Evolutionary conservation across 768 basidiomycete species (phyloP).

Genomic region (Tephrocybe sp.): DNA sequence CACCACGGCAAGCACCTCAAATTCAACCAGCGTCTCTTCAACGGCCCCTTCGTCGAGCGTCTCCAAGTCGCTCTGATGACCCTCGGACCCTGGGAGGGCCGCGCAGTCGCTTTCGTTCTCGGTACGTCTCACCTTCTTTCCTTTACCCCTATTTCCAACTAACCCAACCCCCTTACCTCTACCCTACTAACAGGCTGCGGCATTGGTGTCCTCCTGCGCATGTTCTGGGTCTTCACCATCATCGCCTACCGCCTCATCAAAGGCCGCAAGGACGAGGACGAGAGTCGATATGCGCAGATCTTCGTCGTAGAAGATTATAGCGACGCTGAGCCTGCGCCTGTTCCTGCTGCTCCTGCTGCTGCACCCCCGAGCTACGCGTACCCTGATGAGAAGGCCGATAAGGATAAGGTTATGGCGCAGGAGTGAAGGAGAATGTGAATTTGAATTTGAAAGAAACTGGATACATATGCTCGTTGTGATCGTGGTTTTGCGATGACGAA

Average conservation of each 20-base stretch:
- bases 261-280: conserved; percentile 41
- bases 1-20: conserved; percentile 22
- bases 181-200: conserved; percentile 63
- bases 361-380: conserved; percentile 58
- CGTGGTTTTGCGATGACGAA: no score
- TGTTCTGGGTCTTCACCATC: conserved; percentile 74
- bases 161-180: neutral
- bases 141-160: neutral
- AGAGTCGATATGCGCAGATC: conserved; percentile 37
- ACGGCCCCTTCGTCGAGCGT: conserved; percentile 53
- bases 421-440: no score
- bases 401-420: conserved; percentile 20
- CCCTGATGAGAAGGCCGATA: conserved; percentile 48
- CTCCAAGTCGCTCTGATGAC: conserved; percentile 65
- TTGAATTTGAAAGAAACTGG: no score
- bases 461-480: no score
- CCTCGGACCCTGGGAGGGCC: conserved; percentile 82
- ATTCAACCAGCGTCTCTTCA: conserved; percentile 26
- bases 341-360: conserved; percentile 40
- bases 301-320: conserved; percentile 43
- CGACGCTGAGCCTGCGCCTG: conserved; percentile 39
- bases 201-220: conserved; percentile 77
- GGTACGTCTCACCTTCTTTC: conserved; percentile 36
- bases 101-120: conserved; percentile 80
- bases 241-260: conserved; percentile 58